phyloP scores from a whole-genome alignment of 169 alveolate species.

The Cryptosporidium meleagridis region DNA sequence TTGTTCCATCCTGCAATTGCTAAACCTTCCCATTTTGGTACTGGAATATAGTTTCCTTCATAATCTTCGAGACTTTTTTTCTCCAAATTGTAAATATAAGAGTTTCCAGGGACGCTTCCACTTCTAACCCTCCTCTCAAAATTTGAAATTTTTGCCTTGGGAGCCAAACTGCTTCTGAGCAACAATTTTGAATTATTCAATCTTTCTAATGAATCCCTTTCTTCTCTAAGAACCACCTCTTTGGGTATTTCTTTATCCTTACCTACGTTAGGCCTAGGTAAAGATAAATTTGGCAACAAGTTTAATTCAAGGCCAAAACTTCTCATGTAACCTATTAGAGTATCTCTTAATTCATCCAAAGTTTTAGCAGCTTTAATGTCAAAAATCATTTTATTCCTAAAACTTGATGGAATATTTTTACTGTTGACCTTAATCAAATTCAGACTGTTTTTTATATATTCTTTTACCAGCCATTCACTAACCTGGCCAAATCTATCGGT shows the following conservation, averaged over 20 bases:
- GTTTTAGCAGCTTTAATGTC: background rate
- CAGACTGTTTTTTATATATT: background rate
- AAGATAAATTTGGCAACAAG: background rate
- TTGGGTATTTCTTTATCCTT: background rate
- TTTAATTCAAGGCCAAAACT: background rate
- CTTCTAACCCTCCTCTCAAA: conserved; percentile 16
- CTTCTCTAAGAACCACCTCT: conserved; percentile 11
- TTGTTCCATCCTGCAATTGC: conserved; percentile 38
- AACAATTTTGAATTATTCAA: background rate
- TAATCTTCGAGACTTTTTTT: background rate
- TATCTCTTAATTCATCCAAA: background rate
- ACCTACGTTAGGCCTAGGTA: background rate
- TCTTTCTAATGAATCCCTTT: background rate
- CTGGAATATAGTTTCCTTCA: background rate
- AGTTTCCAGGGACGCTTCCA: conserved; percentile 1
- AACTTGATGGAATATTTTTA: background rate
- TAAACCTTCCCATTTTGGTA: conserved; percentile 48
- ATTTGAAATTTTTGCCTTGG: background rate
- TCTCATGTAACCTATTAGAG: background rate
- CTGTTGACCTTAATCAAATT: conserved; percentile 2
- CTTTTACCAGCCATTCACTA: conserved; percentile 13
- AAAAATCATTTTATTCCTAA: background rate
- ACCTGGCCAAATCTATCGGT: conserved; percentile 22
- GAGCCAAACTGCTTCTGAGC: background rate
- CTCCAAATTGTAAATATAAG: background rate